These are phyloP conservation scores for Hondaea fermentalgiana DNA, from an alignment of 108 stramenopile species.

Conservation along the genomic window DNA sequence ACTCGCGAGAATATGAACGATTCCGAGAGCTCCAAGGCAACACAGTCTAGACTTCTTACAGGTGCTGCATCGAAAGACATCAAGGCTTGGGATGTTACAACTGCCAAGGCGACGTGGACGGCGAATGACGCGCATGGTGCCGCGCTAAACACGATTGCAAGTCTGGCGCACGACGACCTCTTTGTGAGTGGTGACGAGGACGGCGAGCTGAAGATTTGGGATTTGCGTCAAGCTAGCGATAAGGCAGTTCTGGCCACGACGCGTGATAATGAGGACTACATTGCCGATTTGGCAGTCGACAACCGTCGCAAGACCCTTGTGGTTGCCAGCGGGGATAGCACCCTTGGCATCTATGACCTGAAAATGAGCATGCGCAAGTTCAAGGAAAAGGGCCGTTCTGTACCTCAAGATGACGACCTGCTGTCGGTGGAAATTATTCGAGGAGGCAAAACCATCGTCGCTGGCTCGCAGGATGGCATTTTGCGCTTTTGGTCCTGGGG, in stretches of 20 bases:
- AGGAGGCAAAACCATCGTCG: constrained; percentile 68
- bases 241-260: constrained; percentile 55
- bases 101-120: background rate
- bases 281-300: constrained; percentile 59
- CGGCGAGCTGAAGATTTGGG: constrained; percentile 69
- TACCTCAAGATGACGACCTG: constrained; percentile 89
- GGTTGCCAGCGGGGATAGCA: constrained; percentile 49
- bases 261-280: constrained; percentile 72
- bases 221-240: constrained; percentile 34
- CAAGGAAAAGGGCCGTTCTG: constrained; percentile 44
- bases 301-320: constrained; percentile 59
- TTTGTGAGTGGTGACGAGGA: constrained; percentile 71
- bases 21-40: too few species aligned
- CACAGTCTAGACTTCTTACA: background rate
- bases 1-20: too few species aligned
- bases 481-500: constrained; percentile 73
- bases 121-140: background rate
- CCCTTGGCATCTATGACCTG: constrained; percentile 17
- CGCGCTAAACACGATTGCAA: background rate
- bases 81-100: background rate
- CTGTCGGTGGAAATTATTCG: constrained; percentile 68
- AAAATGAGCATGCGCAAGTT: background rate
- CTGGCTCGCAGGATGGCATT: constrained; percentile 77
- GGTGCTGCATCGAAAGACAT: background rate
- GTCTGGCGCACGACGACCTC: constrained; percentile 18